Evolutionary conservation across 768 basidiomycete species (phyloP).

Genomic region (Podaxis mareebaensis): DNA sequence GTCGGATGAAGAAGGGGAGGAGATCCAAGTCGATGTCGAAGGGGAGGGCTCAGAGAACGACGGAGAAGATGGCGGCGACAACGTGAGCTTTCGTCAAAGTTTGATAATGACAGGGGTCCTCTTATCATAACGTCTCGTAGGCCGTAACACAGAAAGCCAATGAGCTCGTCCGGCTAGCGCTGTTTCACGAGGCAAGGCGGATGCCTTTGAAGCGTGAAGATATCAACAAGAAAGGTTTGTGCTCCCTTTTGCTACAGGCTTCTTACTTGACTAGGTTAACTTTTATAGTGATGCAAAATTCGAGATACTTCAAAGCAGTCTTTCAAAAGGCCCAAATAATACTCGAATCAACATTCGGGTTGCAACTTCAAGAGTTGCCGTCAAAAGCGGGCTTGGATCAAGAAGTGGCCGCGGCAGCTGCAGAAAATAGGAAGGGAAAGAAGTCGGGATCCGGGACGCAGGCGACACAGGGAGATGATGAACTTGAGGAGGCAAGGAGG

Average conservation of each 20-base stretch:
- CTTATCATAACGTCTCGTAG: constrained; percentile 33
- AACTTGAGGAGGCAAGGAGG: constrained; percentile 45
- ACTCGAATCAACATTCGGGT: constrained; percentile 67
- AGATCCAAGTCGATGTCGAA: constrained; percentile 5
- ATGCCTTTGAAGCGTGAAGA: constrained; percentile 75
- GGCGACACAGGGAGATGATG: constrained; percentile 34
- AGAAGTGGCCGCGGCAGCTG: constrained; percentile 31
- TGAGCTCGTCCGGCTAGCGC: constrained; percentile 75
- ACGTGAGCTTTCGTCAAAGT: constrained; percentile 1
- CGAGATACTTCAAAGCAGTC: constrained; percentile 66
- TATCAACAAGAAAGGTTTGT: constrained; percentile 77
- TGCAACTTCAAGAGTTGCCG: constrained; percentile 83
- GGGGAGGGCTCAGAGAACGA: constrained; percentile 1
- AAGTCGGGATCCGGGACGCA: background rate
- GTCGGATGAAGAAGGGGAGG: constrained; percentile 16
- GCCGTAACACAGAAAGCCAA: constrained; percentile 64
- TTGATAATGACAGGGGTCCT: background rate
- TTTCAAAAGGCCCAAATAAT: constrained; percentile 64
- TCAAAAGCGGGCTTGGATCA: constrained; percentile 57
- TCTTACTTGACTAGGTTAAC: background rate
- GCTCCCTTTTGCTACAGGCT: background rate
- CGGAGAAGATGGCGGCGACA: constrained; percentile 3
- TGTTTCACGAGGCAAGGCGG: constrained; percentile 79
- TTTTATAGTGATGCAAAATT: constrained; percentile 32
- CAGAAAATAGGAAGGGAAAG: constrained; percentile 12